Evolutionary conservation across 768 basidiomycete genomes (phyloP).

Genomic region (Mrakia frigida): DNA sequence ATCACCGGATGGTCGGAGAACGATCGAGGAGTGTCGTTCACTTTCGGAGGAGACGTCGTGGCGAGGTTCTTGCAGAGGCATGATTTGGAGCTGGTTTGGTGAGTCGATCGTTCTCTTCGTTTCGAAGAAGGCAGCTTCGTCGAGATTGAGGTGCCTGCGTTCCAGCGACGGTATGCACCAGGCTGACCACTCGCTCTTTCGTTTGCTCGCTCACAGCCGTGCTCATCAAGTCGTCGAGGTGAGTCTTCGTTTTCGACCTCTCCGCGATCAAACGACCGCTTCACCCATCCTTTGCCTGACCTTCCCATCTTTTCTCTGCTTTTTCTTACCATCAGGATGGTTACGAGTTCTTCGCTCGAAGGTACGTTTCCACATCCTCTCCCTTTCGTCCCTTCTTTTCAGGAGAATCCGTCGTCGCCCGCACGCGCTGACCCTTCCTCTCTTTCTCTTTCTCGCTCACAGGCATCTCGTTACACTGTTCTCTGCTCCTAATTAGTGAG

Average conservation of each 20-base stretch:
- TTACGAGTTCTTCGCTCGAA: slow-evolving; percentile 36
- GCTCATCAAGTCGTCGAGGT: slow-evolving; percentile 12
- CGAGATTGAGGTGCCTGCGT: too few relatives aligned
- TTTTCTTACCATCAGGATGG: slow-evolving; percentile 28
- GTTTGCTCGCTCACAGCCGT: neutral
- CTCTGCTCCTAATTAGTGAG: slow-evolving; percentile 35
- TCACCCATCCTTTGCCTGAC: neutral
- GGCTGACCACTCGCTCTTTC: too few relatives aligned
- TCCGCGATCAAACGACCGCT: too few relatives aligned
- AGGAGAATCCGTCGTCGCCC: too few relatives aligned
- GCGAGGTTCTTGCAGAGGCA: slow-evolving; percentile 34
- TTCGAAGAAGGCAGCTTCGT: too few relatives aligned
- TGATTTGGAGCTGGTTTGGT: slow-evolving; percentile 33
- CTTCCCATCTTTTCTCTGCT: neutral
- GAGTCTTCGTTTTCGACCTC: neutral
- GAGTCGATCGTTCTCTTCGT: neutral
- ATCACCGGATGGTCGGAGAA: slow-evolving; percentile 34
- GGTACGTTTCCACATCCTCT: too few relatives aligned
- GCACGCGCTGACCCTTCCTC: too few relatives aligned
- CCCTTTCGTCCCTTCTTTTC: too few relatives aligned
- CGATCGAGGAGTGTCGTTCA: slow-evolving; percentile 34
- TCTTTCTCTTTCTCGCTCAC: too few relatives aligned
- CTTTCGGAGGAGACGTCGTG: slow-evolving; percentile 35
- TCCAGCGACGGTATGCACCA: too few relatives aligned
- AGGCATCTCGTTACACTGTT: slow-evolving; percentile 35